Percentiles rank a stretch among this genome's conserved stretches.
phyloP scores from a whole-genome alignment of 192 early-diverging fungal genomes.

The Phycomyces nitens region DNA sequence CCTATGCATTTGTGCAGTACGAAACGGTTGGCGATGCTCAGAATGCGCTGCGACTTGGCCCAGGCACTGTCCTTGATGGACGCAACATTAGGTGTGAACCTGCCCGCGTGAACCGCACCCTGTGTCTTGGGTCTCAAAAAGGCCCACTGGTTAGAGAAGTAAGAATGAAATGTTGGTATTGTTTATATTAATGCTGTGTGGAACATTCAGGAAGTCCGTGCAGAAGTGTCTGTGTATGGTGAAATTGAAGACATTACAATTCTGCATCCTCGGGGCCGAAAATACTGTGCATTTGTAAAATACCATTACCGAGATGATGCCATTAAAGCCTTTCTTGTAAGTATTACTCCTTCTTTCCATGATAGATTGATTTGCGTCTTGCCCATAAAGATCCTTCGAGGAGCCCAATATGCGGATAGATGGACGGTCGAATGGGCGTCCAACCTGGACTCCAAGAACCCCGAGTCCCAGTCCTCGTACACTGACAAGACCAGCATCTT shows the following conservation, averaged over 20 bases:
- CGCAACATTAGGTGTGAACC: constrained; percentile 72
- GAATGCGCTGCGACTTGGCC: constrained; percentile 57
- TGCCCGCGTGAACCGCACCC: constrained; percentile 71
- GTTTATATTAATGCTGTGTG: too few species aligned
- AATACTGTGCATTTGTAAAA: constrained; percentile 58
- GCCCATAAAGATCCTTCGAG: background rate
- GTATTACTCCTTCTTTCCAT: background rate
- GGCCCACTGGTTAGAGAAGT: constrained; percentile 42
- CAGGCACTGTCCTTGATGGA: constrained; percentile 63
- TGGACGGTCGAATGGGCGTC: constrained; percentile 68
- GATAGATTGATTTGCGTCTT: background rate
- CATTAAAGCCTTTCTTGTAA: constrained; percentile 59
- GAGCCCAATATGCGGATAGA: background rate
- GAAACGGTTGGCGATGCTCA: constrained; percentile 53
- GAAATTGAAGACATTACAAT: constrained; percentile 62
- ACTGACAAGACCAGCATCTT: constrained; percentile 57
- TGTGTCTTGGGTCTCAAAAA: constrained; percentile 54
- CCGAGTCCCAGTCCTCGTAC: background rate
- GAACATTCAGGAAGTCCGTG: constrained; percentile 26
- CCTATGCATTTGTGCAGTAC: constrained; percentile 80
- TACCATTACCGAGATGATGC: constrained; percentile 71
- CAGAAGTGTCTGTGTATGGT: constrained; percentile 49
- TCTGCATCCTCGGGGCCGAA: constrained; percentile 41
- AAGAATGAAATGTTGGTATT: constrained; percentile 8
- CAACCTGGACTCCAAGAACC: constrained; percentile 20